Conservation (phyloP, 2,329 filamentous ascomycete species). For the Penicillium sp. region DNA sequence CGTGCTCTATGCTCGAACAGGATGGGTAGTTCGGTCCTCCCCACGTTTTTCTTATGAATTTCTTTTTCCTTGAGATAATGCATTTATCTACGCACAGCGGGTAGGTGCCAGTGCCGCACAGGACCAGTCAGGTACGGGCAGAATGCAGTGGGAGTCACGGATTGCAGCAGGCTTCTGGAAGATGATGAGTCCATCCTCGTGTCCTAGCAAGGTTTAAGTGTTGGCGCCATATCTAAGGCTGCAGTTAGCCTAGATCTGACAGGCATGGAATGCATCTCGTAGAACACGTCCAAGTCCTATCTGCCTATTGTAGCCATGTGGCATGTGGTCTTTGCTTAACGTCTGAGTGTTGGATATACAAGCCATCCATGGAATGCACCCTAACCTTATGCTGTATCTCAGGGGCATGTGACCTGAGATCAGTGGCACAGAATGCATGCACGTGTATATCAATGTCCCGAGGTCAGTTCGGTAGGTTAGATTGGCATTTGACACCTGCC, state of each 20-base stretch:
- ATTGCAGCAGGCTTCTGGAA: conserved; percentile 9
- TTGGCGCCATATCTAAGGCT: background rate
- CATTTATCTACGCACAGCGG: conserved; percentile 12
- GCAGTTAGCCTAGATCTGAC: background rate
- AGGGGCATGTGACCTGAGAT: background rate
- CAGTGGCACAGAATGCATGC: background rate
- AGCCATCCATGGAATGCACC: background rate
- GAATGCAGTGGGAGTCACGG: conserved; percentile 12
- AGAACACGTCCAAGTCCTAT: background rate
- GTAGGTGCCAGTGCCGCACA: conserved; percentile 10
- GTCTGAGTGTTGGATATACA: background rate
- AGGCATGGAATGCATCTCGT: background rate
- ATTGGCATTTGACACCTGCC: too few species aligned
- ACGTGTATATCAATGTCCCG: background rate
- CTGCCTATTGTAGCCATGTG: background rate
- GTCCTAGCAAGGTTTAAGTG: background rate
- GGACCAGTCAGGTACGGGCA: conserved; percentile 10
- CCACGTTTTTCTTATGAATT: background rate
- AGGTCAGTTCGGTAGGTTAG: too few species aligned
- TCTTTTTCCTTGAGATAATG: conserved; percentile 8
- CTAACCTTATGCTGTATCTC: background rate
- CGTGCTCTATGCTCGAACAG: background rate
- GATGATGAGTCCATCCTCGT: background rate
- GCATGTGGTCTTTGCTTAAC: background rate
- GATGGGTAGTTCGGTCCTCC: background rate